These are phyloP conservation scores for Didymella keratinophila DNA, from an alignment of 2,329 filamentous ascomycete species.

Conservation along the genomic window DNA sequence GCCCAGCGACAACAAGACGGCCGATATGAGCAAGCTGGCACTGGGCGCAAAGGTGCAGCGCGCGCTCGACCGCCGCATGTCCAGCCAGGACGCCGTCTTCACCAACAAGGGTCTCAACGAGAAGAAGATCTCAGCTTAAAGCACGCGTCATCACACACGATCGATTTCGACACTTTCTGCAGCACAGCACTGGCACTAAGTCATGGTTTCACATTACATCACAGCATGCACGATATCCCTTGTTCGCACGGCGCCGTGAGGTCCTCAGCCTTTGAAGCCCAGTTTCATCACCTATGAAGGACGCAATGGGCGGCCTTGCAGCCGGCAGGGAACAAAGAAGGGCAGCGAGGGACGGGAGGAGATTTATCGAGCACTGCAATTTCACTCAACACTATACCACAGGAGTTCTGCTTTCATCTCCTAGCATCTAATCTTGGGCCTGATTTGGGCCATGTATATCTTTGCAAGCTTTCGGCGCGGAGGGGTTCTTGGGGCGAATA, in stretches of 20 bases:
- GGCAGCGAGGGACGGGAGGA: constrained; percentile 3
- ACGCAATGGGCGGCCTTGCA: constrained; percentile 1
- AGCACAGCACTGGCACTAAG: constrained; percentile 15
- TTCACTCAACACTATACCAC: constrained; percentile 21
- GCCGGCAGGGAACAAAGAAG: not conserved
- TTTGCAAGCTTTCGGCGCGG: constrained; percentile 20
- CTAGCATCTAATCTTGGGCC: constrained; percentile 18
- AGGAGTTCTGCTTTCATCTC: constrained; percentile 13
- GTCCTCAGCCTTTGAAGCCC: not conserved
- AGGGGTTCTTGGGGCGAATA: not conserved
- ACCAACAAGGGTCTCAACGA: constrained; percentile 58
- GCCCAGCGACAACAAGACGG: constrained; percentile 79
- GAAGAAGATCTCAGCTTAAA: constrained; percentile 47
- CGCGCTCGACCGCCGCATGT: constrained; percentile 85
- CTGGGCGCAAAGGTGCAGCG: constrained; percentile 90
- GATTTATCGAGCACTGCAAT: constrained; percentile 7
- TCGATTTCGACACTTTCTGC: constrained; percentile 15
- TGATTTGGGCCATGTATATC: constrained; percentile 12
- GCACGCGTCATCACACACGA: not conserved
- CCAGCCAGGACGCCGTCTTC: constrained; percentile 86
- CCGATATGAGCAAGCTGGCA: constrained; percentile 84
- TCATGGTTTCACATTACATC: constrained; percentile 12
- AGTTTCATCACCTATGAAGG: not conserved
- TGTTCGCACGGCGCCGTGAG: constrained; percentile 14
- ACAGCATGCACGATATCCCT: constrained; percentile 23